Base-by-base conservation (phyloP, 2,329 filamentous ascomycete species). In the Hymenoscyphus repandus region DNA sequence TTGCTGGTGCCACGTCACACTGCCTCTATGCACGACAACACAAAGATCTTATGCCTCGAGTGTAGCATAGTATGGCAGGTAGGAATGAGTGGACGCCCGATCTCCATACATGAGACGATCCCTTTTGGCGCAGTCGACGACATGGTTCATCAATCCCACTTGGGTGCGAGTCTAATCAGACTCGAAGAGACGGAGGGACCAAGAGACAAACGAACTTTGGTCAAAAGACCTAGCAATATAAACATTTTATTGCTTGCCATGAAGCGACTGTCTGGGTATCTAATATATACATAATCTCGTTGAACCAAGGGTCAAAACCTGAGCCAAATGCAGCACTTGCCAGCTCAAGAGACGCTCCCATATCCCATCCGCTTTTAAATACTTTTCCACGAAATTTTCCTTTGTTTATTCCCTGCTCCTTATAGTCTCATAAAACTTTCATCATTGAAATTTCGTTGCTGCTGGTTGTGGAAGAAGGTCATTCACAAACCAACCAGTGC, bases 311-410 rank as follows among this genome's bases (percentile, higher is more conserved):
- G 22, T 27, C 22, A 27, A 27, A 27, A 27, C 7, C 7, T 27
- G 22, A 27, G 22, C 22, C 22, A 47, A 40, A 32, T 38, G 45
- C 45, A 47, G 45, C 45, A 47, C 45, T 47, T 47, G 45, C 45
- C 31, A 47, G 45, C 45, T 46, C 44, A 37, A 46, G 18, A 0
- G 20, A 37, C 30, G 18, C 3, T 38, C 20, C 33, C 15, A 31
- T 38, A n/a, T 37, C 31, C 17, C 17, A 22, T 15, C 32, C 2
- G 13, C 20, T 20, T 32, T 27, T 20, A 13, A 22, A 27, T 3
- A 5, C 37, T 37, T 46, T 9, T 36, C 15, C 12, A 18, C 6
- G 10, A 17, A 6, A 10, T 22, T 36, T 20, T 22, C 3, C 10
- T 3, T 10, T 15, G n/a, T 38, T 13, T 15, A 37, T 27, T 18